Evolutionary conservation across 352 stramenopile genomes (phyloP).

Genomic region (Globisporangium alternatum): DNA sequence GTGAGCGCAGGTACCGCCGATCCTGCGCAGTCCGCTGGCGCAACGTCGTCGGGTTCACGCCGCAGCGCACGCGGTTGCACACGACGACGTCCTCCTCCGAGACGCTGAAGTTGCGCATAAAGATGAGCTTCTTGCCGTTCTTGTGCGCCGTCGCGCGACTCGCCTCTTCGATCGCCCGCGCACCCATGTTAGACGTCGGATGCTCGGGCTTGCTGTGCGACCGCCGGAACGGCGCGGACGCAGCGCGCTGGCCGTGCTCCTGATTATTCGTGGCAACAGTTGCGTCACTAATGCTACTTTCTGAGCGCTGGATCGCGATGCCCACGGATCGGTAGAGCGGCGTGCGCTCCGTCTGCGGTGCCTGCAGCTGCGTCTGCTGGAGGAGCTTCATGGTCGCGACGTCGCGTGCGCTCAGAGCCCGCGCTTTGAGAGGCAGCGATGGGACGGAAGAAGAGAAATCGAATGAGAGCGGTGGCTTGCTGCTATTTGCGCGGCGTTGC

Average conservation of each 20-base stretch:
- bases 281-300: neutral
- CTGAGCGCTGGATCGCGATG: slow-evolving; percentile 14
- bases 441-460: neutral
- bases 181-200: slow-evolving; percentile 58
- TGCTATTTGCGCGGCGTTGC: slow-evolving; percentile 9
- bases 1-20: slow-evolving; percentile 43
- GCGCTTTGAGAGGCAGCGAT: neutral
- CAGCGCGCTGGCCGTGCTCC: neutral
- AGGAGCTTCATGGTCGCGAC: slow-evolving; percentile 29
- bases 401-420: slow-evolving; percentile 18
- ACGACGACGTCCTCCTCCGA: slow-evolving; percentile 64
- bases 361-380: neutral
- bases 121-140: slow-evolving; percentile 48
- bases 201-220: slow-evolving; percentile 55
- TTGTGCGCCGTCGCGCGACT: slow-evolving; percentile 28
- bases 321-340: slow-evolving; percentile 11
- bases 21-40: slow-evolving; percentile 35
- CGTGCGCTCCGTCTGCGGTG: slow-evolving; percentile 4
- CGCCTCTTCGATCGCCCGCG: slow-evolving; percentile 40
- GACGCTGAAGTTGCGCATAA: slow-evolving; percentile 66
- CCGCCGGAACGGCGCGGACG: slow-evolving; percentile 34
- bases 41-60: slow-evolving; percentile 44
- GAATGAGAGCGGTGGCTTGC: slow-evolving; percentile 12
- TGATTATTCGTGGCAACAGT: neutral
- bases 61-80: slow-evolving; percentile 66